A percentile compares a stretch with the other conserved stretches of the same genome.
Conservation (phyloP, 2,329 filamentous ascomycete genomes). For the Cercospora berteroae region DNA sequence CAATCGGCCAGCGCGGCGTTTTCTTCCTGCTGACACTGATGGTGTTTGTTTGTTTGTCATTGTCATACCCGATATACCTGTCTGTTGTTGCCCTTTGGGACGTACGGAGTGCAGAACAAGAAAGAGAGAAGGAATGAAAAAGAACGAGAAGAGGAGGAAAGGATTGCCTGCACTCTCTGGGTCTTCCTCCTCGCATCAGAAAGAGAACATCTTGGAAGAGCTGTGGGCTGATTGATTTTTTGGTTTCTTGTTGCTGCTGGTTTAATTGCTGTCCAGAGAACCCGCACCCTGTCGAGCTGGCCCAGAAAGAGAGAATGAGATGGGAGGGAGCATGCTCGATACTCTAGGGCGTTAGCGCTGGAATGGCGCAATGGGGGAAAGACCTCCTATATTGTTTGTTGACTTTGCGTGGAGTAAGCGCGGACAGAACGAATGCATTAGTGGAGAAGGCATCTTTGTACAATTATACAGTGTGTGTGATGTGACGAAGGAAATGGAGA, state of each 20-base stretch:
- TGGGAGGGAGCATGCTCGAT: not conserved
- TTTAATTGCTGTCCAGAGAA: not conserved
- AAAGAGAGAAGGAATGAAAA: not conserved
- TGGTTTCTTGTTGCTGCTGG: not conserved
- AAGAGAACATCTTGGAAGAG: not conserved
- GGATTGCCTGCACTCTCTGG: not conserved
- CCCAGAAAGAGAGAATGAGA: not conserved
- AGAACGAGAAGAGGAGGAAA: not conserved
- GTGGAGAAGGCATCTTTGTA: not conserved
- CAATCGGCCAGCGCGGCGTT: slow-evolving; percentile 1
- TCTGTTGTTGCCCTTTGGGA: not conserved
- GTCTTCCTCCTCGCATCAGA: not conserved
- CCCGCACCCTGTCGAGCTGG: not conserved
- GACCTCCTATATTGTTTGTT: not conserved
- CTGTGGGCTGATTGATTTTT: not conserved
- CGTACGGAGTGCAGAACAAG: not conserved
- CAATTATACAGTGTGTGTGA: not conserved
- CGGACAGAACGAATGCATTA: not conserved
- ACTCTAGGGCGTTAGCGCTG: not conserved
- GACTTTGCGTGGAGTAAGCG: not conserved
- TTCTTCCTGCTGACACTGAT: not conserved
- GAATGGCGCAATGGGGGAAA: not conserved
- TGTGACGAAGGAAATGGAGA: not conserved
- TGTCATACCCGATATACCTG: not conserved
- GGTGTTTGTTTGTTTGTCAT: not conserved